A percentile compares a stretch with the other conserved stretches of the same genome.
Conservation (phyloP, 2,329 filamentous ascomycete genomes). For the Colletotrichum noveboracense region DNA sequence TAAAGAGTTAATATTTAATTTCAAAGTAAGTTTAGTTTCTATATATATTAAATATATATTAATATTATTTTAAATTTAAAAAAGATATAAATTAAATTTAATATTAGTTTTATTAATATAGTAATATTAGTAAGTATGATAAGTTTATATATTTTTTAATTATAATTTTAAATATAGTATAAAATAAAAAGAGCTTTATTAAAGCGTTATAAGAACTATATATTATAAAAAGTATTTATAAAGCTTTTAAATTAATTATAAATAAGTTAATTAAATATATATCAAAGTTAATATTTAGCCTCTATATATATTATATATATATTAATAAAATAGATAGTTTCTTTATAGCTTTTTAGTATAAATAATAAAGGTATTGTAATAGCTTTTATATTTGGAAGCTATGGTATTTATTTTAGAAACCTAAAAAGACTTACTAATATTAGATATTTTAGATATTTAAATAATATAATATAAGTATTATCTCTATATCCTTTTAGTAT, state of each 20-base stretch:
- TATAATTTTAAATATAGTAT: background rate
- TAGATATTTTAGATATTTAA: too few species aligned
- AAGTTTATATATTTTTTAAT: background rate
- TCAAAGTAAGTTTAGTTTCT: too few species aligned
- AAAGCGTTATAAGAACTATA: background rate
- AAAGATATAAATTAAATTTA: background rate
- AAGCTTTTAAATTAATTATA: background rate
- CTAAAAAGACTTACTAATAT: too few species aligned
- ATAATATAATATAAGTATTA: too few species aligned
- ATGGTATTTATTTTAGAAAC: too few species aligned
- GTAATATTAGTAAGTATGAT: background rate
- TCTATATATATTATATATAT: background rate
- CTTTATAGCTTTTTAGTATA: background rate
- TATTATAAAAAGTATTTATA: background rate
- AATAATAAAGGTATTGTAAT: too few species aligned
- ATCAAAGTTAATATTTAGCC: background rate
- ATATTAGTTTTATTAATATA: background rate
- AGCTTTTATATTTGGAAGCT: too few species aligned
- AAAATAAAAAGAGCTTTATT: background rate
- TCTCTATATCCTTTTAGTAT: too few species aligned
- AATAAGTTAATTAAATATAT: background rate
- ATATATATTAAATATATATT: too few species aligned
- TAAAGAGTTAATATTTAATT: too few species aligned
- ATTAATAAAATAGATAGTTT: background rate
- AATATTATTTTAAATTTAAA: background rate